Evolutionary conservation across 441 rosid genomes (phyloP).

Genomic region (Macaranga tanarius): DNA sequence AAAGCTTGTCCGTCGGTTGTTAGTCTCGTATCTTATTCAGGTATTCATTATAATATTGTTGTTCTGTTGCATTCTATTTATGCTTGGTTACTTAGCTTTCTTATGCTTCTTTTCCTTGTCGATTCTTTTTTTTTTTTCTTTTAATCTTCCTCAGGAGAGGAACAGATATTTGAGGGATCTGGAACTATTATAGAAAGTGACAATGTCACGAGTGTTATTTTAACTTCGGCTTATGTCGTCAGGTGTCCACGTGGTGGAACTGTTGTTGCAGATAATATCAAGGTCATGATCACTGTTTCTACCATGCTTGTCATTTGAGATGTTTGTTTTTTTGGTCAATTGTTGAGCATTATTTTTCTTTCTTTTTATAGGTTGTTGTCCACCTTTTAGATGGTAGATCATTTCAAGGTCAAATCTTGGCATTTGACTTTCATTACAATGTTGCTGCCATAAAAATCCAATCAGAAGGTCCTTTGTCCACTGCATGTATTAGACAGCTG

Average conservation of each 20-base stretch:
- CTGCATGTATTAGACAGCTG: not conserved
- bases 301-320: not conserved
- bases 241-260: not conserved
- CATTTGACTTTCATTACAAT: conserved; percentile 7
- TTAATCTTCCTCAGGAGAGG: not conserved
- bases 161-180: not conserved
- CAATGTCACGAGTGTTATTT: not conserved
- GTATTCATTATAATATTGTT: not conserved
- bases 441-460: conserved; percentile 1
- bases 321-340: not conserved
- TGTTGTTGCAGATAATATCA: not conserved
- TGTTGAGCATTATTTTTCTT: too few relatives aligned
- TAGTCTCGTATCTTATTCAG: not conserved
- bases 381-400: not conserved
- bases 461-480: not conserved
- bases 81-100: not conserved
- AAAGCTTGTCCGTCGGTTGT: conserved; percentile 2
- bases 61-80: not conserved
- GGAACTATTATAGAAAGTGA: conserved; percentile 2
- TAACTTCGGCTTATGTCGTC: not conserved
- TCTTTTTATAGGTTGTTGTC: not conserved
- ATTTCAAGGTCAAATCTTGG: not conserved
- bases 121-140: not conserved
- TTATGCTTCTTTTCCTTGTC: not conserved
- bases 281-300: not conserved